Evolutionary conservation across 768 basidiomycete genomes (phyloP), one percentile per base, ranked within the genome.

Genomic region (Mycena venus): DNA sequence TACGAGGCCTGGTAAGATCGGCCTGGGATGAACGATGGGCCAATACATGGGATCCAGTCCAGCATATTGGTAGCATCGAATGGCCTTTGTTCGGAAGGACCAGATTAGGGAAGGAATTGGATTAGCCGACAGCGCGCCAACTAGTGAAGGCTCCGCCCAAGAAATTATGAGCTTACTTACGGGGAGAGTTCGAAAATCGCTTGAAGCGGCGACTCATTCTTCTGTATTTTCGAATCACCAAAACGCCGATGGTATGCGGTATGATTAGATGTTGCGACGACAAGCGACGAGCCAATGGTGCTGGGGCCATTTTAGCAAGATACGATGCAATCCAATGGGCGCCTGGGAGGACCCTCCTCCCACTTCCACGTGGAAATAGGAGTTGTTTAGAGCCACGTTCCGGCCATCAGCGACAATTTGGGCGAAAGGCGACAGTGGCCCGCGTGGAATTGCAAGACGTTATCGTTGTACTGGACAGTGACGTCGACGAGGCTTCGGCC

Each of bases 311-410:
- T 75, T 55, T 59, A 63, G 44, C 36, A 55, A n/a, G n/a, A 47
- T 7, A 34, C 27, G 40, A 17, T 9, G 5, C 55, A 29, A 40
- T 44, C 72, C 72, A 73, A 73, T 69, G 51, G 21, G 60, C 44
- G 51, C 60, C 59, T 72, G 64, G 60, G 69, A 71, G 31, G 25
- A 31, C 14, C 19, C 25, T 60, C 34, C 56, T 7, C 55, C 34
- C 47, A 34, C 9, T 60, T 47, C 64, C 74, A 71, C 74, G 74
- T 75, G 74, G 70, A 60, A 65, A 51, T 75, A 72, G 23, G 51
- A 53, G 17, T 51, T 51, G 44, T 19, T 56, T 58, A n/a, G n/a
- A 15, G 23, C 29, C 49, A 40, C 67, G 32, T 9, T 64, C 29
- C 63, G 67, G 68, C 40, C 10, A 74, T 70, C 68, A 65, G 56